Evolutionary conservation across 2,329 filamentous ascomycete genomes (phyloP).

Genomic region (Xylariaceae sp.): DNA sequence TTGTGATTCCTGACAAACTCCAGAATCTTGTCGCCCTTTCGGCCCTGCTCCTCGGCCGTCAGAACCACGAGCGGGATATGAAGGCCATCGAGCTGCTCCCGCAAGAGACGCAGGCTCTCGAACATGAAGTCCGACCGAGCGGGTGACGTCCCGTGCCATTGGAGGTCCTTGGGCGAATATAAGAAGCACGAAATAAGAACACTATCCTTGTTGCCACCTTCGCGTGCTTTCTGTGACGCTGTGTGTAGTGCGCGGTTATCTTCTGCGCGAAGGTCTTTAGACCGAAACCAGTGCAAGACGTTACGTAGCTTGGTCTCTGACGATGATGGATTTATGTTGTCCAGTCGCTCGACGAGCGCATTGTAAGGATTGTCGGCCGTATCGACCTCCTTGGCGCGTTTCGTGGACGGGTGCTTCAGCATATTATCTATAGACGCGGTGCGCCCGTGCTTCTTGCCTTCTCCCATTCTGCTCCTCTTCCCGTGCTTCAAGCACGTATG

Average conservation of each 20-base stretch:
- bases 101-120: slow-evolving; percentile 28
- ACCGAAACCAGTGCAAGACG: slow-evolving; percentile 36
- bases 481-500: neutral
- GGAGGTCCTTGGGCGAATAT: slow-evolving; percentile 33
- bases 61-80: slow-evolving; percentile 32
- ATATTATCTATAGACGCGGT: slow-evolving; percentile 26
- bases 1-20: slow-evolving; percentile 27
- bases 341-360: slow-evolving; percentile 21
- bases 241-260: slow-evolving; percentile 33
- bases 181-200: slow-evolving; percentile 34
- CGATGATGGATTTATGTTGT: neutral
- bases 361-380: slow-evolving; percentile 28
- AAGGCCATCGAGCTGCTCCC: slow-evolving; percentile 26
- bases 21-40: slow-evolving; percentile 23
- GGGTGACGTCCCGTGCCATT: slow-evolving; percentile 36
- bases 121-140: slow-evolving; percentile 34
- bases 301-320: slow-evolving; percentile 15
- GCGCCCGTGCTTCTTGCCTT: slow-evolving; percentile 29
- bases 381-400: slow-evolving; percentile 37
- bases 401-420: slow-evolving; percentile 36
- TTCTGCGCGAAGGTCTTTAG: slow-evolving; percentile 35
- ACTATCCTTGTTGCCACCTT: slow-evolving; percentile 21
- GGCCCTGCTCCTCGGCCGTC: slow-evolving; percentile 25
- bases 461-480: slow-evolving; percentile 9
- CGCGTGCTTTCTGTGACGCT: slow-evolving; percentile 28